Conservation (phyloP, 2,329 filamentous ascomycete species). For the Sporothrix schenckii region DNA sequence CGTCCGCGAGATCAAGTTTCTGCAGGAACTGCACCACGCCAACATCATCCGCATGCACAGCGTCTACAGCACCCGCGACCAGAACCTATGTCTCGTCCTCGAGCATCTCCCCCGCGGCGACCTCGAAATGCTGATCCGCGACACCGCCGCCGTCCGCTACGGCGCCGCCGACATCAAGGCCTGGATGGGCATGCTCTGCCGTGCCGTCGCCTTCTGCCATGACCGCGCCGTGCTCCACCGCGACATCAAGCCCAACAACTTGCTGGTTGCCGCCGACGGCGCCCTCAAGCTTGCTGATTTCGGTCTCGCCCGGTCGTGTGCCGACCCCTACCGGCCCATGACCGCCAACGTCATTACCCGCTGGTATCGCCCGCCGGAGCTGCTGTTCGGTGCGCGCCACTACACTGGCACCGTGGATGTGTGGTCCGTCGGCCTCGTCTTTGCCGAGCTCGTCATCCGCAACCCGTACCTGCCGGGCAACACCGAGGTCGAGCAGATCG, state of each 20-base stretch:
- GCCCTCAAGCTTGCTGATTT: constrained; percentile 98
- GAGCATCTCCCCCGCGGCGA: constrained; percentile 94
- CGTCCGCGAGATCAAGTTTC: constrained; percentile 91
- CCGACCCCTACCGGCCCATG: constrained; percentile 87
- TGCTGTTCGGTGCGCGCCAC: constrained; percentile 85
- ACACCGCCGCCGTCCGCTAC: constrained; percentile 76
- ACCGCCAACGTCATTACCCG: constrained; percentile 93
- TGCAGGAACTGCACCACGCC: constrained; percentile 90
- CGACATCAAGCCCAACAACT: constrained; percentile 98
- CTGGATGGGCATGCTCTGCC: constrained; percentile 97
- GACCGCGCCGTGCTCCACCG: constrained; percentile 91
- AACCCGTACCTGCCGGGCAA: constrained; percentile 82
- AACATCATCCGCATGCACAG: constrained; percentile 93
- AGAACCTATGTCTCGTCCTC: constrained; percentile 93
- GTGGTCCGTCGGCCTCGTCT: constrained; percentile 91
- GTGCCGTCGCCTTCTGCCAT: constrained; percentile 95
- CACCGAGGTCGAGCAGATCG: constrained; percentile 83
- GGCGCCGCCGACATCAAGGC: constrained; percentile 90
- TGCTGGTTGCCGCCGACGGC: constrained; percentile 89
- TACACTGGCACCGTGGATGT: constrained; percentile 91
- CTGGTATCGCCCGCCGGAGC: constrained; percentile 94
- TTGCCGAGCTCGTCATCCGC: constrained; percentile 85
- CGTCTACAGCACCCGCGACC: constrained; percentile 94
- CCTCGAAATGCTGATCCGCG: constrained; percentile 90
- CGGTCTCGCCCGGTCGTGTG: constrained; percentile 85